Evolutionary conservation across 2,329 filamentous ascomycete species (phyloP), one percentile per base, ranked within the genome.

Genomic region (Claviceps purpurea): DNA sequence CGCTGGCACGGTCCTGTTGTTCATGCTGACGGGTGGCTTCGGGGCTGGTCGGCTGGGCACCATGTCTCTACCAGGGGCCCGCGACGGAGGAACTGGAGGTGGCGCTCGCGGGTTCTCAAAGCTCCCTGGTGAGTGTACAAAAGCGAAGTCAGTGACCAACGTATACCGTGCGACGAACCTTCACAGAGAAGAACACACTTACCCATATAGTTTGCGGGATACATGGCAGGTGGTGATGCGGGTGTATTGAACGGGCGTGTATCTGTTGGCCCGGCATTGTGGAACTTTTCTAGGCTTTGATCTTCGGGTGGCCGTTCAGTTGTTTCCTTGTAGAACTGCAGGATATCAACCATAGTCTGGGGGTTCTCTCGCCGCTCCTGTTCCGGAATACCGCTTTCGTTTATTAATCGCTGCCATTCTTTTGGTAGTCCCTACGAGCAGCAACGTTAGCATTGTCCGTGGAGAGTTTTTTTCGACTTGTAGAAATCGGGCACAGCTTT

Each of bases 271-370:
- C 84, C 82, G 50, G 86, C 89, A 71, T 95, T 84, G 62, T 94
- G 89, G 67, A 98, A 96, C 68, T 98, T 98, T 68, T 97, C 90
- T 74, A 93, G 88, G 53, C 93, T 85, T 61, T 87, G 86, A 63
- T 95, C 88, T 64, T 96, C 89, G 56, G 82, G 81, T 54, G 81
- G 82, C 60, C 75, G 76, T 60, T 91, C 88, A 26, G 87, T 85
- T 57, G 89, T 95, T 71, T 95, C 91, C 68, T 96, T 94, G 75
- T 95, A 97, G 67, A 97, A 97, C 54, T 85, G 87, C 69, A 98
- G 84, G 61, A 98, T 93, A 67, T 97, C 87, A 64, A 94, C 85
- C 71, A 96, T 89, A 54, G 91, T 90, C 68, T 97, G 89, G 2
- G 93, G 93, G 64, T 97, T 89, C 68, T 95, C 87, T 66, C 91